Conservation (phyloP, 2,329 filamentous ascomycete genomes). For the Eutypa lata region DNA sequence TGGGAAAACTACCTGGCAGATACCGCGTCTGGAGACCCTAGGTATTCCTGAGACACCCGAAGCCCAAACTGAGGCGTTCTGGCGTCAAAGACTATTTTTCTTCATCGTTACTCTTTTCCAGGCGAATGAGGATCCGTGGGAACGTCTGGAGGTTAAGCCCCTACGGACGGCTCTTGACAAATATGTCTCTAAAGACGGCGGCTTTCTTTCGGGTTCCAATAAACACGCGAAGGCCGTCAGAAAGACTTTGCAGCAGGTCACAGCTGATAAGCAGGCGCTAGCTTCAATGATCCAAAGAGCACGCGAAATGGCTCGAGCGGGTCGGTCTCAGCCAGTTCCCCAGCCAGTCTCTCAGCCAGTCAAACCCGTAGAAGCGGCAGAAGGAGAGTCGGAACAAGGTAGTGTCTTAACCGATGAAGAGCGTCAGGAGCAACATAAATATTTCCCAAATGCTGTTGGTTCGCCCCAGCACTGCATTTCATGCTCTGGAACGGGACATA, state of each 20-base stretch:
- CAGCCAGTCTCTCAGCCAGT: conserved; percentile 32
- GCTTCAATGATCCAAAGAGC: conserved; percentile 11
- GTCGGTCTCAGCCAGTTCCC: conserved; percentile 35
- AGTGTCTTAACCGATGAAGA: conserved; percentile 24
- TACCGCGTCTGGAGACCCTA: background rate
- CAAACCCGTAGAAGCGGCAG: background rate
- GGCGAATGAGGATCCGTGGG: background rate
- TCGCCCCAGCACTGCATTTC: conserved; percentile 46
- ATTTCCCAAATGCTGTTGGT: conserved; percentile 49
- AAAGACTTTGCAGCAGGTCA: conserved; percentile 9
- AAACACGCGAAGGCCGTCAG: conserved; percentile 10
- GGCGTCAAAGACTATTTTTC: background rate
- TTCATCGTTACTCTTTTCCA: background rate
- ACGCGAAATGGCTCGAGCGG: background rate
- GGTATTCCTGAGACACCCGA: background rate
- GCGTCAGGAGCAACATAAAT: conserved; percentile 38
- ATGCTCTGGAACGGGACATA: conserved; percentile 50
- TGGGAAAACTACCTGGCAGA: background rate
- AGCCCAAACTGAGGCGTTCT: background rate
- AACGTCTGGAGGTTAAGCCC: conserved; percentile 15
- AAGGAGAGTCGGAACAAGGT: background rate
- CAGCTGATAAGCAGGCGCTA: conserved; percentile 10
- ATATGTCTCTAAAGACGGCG: conserved; percentile 14
- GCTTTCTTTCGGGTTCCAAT: conserved; percentile 16
- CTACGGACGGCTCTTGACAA: conserved; percentile 15